Evolutionary conservation across 306 rosid genomes (phyloP), one percentile per base, ranked within the genome.

Genomic region (Dalbergia oliveri): DNA sequence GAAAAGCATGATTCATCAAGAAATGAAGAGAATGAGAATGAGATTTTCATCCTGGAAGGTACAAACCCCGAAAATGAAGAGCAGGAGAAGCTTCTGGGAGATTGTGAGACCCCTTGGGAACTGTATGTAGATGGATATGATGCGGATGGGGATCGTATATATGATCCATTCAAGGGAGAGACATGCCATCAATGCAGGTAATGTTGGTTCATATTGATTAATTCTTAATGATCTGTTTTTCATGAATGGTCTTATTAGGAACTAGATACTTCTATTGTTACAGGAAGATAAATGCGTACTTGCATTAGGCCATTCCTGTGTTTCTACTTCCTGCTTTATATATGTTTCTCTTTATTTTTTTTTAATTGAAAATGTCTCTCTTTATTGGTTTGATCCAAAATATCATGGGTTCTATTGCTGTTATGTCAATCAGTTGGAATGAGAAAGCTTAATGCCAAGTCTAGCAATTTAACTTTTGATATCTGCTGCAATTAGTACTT

Each of bases 181-280:
- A 69, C 88, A 37, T 93, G 98, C 79, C 98, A 93, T 79, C 98
- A 93, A 81, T 93, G 97, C 92, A 84, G 94, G 98, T 93, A 70
- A 39, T 45, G 5, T 53, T 8, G 33, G 67, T 66, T 16, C 56
- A 35, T 63, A 39, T 41, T 33, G 34, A 26, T 69, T 23, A 9
- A 16, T 66, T 61, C 11, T 15, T 66, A 19, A 21, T 69, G 44
- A 12, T 64, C 57, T 54, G 5, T 56, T 8, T 57, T 33, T 8
- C 12, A 19, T 47, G 72, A 34, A 39, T 35, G 69, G 37, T 72
- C 54, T 50, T 62, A 47, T 81, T 77, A 64, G 21, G 50, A 63
- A 58, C 16, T 43, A 26, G 39, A 54, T 26, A 41, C 74, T 57
- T 79, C 35, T 59, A 12, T 81, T 78, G 51, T 73, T 66, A 60